Evolutionary conservation across 805 yeast genomes (phyloP), one percentile per base, ranked within the genome.

Genomic region (Middelhovenomyces tepae): DNA sequence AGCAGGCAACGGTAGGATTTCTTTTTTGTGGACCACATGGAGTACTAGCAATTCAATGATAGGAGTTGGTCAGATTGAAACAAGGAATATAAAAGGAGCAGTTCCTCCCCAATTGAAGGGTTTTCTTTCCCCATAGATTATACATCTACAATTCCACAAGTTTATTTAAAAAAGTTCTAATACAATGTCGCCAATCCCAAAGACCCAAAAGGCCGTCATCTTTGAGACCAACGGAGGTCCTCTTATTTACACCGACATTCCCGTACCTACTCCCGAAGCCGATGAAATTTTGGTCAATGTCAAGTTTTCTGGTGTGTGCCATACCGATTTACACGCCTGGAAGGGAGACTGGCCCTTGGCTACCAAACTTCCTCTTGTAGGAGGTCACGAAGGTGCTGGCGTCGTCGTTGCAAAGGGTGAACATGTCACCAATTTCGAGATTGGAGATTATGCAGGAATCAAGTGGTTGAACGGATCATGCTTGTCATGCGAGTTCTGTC

Each of bases 291-390:
- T 85, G 56, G 67, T 85, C 62, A 75, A 85, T 59, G 76, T 85
- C 60, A 75, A 75, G 64, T 84, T 77, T 69, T 75, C 94, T 17
- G 95, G 95, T 62, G 94, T 84, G 37, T 84, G 95, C 64, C 95
- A 86, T 69, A 83, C 94, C 22, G 95, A 84, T 56, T 71, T 85
- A 57, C 95, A 85, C 66, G 94, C 93, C 36, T 82, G 91, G 87
- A 74, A 80, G 57, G 94, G 94, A 53, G 94, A 85, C 64, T 84
- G 94, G 93, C 91, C 93, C 32, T 65, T 79, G 57, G 72, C 63
- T 43, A 72, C 78, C 45, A 78, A 77, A 55, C 65, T 78, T 40
- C 89, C 91, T 16, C 64, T 80, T 47, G 86, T 81, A 31, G 91
- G 91, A 43, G 93, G 93, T 48, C 93, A 82, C 62, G 93, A 82